phyloP scores from a whole-genome alignment of 2,329 filamentous ascomycete species.

The Epichloe glyceriae region DNA sequence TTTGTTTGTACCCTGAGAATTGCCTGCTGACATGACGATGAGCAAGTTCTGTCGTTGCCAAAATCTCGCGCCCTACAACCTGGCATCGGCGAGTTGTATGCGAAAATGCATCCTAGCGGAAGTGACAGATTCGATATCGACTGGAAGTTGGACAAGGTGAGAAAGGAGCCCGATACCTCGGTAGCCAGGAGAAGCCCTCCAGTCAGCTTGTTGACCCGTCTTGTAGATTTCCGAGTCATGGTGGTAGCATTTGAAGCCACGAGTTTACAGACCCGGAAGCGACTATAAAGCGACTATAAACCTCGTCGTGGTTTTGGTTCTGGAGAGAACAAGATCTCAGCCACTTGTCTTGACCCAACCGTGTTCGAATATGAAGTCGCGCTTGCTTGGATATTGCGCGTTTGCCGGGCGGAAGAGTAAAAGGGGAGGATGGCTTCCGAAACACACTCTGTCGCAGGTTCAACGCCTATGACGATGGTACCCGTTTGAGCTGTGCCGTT shows the following conservation, averaged over 20 bases:
- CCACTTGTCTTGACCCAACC: too few relatives aligned
- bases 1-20: constrained; percentile 15
- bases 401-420: not conserved
- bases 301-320: not conserved
- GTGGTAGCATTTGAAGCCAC: not conserved
- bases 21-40: constrained; percentile 20
- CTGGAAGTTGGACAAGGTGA: constrained; percentile 28
- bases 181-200: constrained; percentile 13
- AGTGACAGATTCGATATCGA: constrained; percentile 24
- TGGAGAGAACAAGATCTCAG: not conserved
- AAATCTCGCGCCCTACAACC: constrained; percentile 27
- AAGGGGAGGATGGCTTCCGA: not conserved
- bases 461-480: not conserved
- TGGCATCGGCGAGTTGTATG: constrained; percentile 28
- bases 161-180: constrained; percentile 11
- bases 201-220: constrained; percentile 6
- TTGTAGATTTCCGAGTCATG: constrained; percentile 1
- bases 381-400: not conserved
- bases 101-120: constrained; percentile 25
- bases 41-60: constrained; percentile 21
- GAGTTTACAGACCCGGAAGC: not conserved
- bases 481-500: not conserved
- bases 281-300: not conserved
- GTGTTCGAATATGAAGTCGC: not conserved
- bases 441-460: not conserved